Evolutionary conservation across 331 rosid species (phyloP).

Genomic region (Erythrophleum ivorense): DNA sequence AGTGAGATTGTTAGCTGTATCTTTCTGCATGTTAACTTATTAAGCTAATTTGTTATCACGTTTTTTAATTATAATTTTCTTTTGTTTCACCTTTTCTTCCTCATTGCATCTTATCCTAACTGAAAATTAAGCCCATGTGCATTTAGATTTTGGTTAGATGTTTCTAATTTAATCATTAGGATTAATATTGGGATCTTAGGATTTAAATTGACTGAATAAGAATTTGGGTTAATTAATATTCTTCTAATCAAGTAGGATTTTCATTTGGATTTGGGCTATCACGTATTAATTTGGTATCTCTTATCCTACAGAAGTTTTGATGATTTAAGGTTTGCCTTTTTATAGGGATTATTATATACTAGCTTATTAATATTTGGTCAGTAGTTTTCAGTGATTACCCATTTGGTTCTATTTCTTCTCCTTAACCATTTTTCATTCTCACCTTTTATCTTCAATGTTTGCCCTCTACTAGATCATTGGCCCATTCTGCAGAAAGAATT

Average conservation of each 20-base stretch:
- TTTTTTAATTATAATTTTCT: background rate
- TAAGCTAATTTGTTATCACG: background rate
- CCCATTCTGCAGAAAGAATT: background rate
- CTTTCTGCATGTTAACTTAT: background rate
- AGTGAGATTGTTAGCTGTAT: too few species aligned
- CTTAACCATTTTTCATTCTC: background rate
- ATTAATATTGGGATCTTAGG: background rate
- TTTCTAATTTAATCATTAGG: too few species aligned
- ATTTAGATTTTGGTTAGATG: background rate
- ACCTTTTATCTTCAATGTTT: background rate
- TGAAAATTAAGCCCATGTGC: background rate
- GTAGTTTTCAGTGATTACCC: background rate
- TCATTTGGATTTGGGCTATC: background rate
- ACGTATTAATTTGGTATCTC: background rate
- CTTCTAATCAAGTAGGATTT: background rate
- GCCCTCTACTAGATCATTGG: background rate
- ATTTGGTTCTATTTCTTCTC: background rate
- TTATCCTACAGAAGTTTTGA: background rate
- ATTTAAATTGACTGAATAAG: too few species aligned
- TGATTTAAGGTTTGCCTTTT: background rate
- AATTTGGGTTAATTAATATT: background rate
- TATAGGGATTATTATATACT: background rate
- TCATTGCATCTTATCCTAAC: background rate
- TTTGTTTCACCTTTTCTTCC: constrained; percentile 1
- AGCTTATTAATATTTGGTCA: background rate